Conservation (phyloP, 345 rosid species). For the Iberis pinnata region DNA sequence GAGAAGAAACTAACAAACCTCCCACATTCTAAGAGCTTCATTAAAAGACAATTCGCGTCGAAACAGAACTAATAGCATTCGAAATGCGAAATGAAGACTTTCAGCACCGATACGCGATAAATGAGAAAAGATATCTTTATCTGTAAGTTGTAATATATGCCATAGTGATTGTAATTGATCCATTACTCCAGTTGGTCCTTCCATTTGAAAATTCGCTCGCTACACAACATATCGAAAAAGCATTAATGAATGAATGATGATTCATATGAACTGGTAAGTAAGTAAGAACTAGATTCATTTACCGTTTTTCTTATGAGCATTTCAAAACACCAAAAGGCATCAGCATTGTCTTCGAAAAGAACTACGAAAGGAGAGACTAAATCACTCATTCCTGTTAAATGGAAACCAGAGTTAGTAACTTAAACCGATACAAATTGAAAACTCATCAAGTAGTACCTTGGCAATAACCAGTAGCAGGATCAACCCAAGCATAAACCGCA, state of each 20-base stretch:
- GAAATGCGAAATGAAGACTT: slow-evolving; percentile 96
- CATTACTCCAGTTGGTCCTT: slow-evolving; percentile 94
- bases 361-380: slow-evolving; percentile 87
- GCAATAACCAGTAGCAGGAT: slow-evolving; percentile 93
- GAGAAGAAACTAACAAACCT: slow-evolving; percentile 45
- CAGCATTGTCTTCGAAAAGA: slow-evolving; percentile 85
- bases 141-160: slow-evolving; percentile 73
- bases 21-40: slow-evolving; percentile 94
- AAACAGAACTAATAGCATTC: slow-evolving; percentile 83
- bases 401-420: slow-evolving; percentile 18
- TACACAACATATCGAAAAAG: slow-evolving; percentile 27
- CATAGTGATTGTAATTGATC: slow-evolving; percentile 74
- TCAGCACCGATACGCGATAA: slow-evolving; percentile 78
- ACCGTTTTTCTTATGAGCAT: slow-evolving; percentile 96
- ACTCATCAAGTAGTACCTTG: slow-evolving; percentile 48
- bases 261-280: slow-evolving; percentile 7
- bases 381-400: slow-evolving; percentile 84
- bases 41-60: slow-evolving; percentile 69
- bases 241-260: not conserved
- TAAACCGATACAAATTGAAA: slow-evolving; percentile 5
- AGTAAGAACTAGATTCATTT: too few species aligned
- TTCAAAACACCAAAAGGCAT: slow-evolving; percentile 99
- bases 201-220: slow-evolving; percentile 85
- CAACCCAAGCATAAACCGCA: slow-evolving; percentile 95
- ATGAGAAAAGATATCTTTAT: slow-evolving; percentile 75